Base-by-base conservation (phyloP, 176 grass and related monocot genomes). In the Elymus sibiricus region DNA sequence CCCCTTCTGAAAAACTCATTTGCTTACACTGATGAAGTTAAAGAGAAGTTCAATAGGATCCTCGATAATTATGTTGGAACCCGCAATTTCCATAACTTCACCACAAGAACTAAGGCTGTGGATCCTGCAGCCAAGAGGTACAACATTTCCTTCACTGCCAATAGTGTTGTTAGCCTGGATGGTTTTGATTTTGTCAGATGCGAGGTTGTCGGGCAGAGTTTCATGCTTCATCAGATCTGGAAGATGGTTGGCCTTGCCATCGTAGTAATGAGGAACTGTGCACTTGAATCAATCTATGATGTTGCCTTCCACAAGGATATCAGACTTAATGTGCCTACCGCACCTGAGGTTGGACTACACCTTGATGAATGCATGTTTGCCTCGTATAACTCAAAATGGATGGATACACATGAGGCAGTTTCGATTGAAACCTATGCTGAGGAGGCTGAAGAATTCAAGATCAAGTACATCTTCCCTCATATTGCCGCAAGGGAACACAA, bases 21-120 rank as follows among this genome's bases (percentile, higher is more conserved):
- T 82, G 82, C 24, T 82, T 95, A 98, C 86, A 93, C 78, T 35
- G 76, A 91, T 77, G 84, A 93, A 79, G 82, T 89, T 70, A 95
- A 91, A 61, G 89, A 86, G 60, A 92, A 44, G 79, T 91, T 98
- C 67, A 94, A 89, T 67, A 89, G 70, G 80, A 95, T 95, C 76
- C 87, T 95, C 44, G 92, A 92, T 55, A 40, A 82, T 84, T 98
- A 95, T 86, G 86, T 95, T 86, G 96, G 96, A 78, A 98, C 96
- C 22, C 93, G 92, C 79, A 98, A 98, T 84, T 98, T 98, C 64
- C 95, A 98, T 68, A 95, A 98, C 81, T 94, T 98, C 74, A 98
- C 97, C 11, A 98, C 97, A 25, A 94, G 97, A 90, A 98, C 90
- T 7, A 98, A 98, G 62, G 92, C 97, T 28, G 97, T 95, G 67